Conservation (phyloP, 2,329 filamentous ascomycete genomes). For the Tetracladium maxilliforme region DNA sequence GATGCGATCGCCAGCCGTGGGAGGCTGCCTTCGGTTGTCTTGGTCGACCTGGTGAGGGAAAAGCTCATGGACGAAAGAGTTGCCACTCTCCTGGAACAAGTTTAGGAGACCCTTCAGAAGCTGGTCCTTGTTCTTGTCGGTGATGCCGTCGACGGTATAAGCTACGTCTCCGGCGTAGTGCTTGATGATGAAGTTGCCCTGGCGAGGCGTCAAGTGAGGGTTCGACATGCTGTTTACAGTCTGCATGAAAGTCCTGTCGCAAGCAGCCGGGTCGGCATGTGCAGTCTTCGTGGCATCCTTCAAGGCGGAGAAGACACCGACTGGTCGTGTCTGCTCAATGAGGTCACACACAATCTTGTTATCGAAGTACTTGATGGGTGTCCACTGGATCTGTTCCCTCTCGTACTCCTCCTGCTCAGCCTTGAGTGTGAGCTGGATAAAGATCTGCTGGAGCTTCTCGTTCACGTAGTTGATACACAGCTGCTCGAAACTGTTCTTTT, state of each 20-base stretch:
- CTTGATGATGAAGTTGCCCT: constrained; percentile 96
- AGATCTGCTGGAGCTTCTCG: constrained; percentile 97
- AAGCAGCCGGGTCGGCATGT: constrained; percentile 85
- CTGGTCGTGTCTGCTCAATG: constrained; percentile 82
- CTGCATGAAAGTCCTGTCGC: constrained; percentile 91
- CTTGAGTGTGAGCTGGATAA: constrained; percentile 93
- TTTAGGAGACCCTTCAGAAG: constrained; percentile 86
- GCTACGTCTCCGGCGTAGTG: constrained; percentile 96
- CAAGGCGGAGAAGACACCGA: constrained; percentile 85
- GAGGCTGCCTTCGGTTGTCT: constrained; percentile 86
- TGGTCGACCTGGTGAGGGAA: constrained; percentile 92
- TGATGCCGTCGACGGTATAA: constrained; percentile 92
- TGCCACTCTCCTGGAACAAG: constrained; percentile 70
- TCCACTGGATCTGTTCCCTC: constrained; percentile 94
- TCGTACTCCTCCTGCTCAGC: constrained; percentile 97
- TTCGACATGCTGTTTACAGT: constrained; percentile 84
- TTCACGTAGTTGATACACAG: constrained; percentile 99
- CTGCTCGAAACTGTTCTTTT: constrained; percentile 98
- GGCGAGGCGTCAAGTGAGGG: constrained; percentile 77
- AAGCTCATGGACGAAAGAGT: constrained; percentile 71
- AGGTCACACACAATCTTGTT: constrained; percentile 98
- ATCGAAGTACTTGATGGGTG: constrained; percentile 97
- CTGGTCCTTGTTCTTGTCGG: constrained; percentile 98
- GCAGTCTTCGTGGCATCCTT: constrained; percentile 99
- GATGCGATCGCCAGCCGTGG: constrained; percentile 92